A percentile compares a stretch with the other conserved stretches of the same genome.
Conservation (phyloP, 2,329 filamentous ascomycete species). For the Thermochaetoides dissita region DNA sequence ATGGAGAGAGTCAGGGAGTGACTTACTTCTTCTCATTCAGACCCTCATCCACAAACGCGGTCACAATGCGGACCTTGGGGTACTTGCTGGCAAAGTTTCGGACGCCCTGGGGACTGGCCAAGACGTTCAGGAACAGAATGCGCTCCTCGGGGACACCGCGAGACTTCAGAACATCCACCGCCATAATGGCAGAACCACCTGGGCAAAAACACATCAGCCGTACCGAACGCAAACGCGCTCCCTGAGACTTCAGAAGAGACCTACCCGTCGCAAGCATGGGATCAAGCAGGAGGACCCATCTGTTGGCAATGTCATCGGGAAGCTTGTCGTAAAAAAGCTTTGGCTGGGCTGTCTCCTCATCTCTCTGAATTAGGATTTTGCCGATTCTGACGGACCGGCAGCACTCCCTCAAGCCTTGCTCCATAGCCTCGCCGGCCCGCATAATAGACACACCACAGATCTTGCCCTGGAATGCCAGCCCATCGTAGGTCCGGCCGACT, state of each 20-base stretch:
- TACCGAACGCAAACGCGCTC: too few species aligned
- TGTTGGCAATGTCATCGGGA: constrained; percentile 77
- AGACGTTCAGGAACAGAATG: constrained; percentile 91
- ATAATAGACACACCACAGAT: constrained; percentile 98
- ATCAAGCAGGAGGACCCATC: constrained; percentile 88
- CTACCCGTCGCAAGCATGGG: constrained; percentile 98
- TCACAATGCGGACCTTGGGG: constrained; percentile 80
- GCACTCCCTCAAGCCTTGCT: constrained; percentile 89
- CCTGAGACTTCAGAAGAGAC: constrained; percentile 17
- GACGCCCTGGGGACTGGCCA: constrained; percentile 90
- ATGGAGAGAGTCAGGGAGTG: not conserved
- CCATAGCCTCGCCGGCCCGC: constrained; percentile 96
- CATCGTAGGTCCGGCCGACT: constrained; percentile 73
- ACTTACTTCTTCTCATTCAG: constrained; percentile 85
- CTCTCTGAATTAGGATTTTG: constrained; percentile 94
- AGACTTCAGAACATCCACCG: constrained; percentile 79
- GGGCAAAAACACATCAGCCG: not conserved
- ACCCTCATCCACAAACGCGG: constrained; percentile 87
- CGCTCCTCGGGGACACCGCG: constrained; percentile 88
- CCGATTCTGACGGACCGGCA: constrained; percentile 96
- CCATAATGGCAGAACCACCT: constrained; percentile 95
- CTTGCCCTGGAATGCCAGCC: constrained; percentile 91
- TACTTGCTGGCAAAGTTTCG: constrained; percentile 80
- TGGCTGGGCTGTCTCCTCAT: constrained; percentile 85
- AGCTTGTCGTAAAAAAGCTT: constrained; percentile 97